phyloP scores from a whole-genome alignment of 2,329 filamentous ascomycete species.

The Trichoderma harzianum region DNA sequence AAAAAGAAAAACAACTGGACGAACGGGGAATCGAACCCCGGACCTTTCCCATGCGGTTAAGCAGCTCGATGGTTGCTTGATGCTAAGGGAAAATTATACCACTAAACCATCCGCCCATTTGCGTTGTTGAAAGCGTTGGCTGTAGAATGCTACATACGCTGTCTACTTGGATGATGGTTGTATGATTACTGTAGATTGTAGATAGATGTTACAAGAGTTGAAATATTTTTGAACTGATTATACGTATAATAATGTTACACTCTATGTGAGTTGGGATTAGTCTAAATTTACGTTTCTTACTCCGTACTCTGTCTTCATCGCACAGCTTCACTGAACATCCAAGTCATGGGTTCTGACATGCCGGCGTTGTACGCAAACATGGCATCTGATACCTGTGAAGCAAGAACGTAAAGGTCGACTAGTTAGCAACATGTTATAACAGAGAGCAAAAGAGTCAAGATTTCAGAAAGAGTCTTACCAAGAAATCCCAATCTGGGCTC shows the following conservation, averaged over 20 bases:
- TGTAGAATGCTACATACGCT: neutral
- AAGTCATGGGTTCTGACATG: constrained; percentile 10
- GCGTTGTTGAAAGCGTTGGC: neutral
- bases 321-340: constrained; percentile 12
- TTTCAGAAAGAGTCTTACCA: constrained; percentile 20
- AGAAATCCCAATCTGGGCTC: constrained; percentile 26
- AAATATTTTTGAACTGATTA: neutral
- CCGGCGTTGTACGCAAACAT: constrained; percentile 8
- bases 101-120: constrained; percentile 20
- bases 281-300: neutral
- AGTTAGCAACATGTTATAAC: neutral
- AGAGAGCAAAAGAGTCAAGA: too few species aligned
- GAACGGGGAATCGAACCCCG: constrained; percentile 22
- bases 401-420: neutral
- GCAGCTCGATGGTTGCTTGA: constrained; percentile 1
- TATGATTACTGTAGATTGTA: neutral
- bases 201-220: neutral
- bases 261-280: neutral
- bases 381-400: neutral
- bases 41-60: constrained; percentile 19
- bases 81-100: constrained; percentile 20
- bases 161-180: neutral
- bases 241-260: neutral
- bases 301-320: neutral
- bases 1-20: constrained; percentile 14